Conservation (phyloP, 306 rosid species). For the Herpetospermum pedunculosum region DNA sequence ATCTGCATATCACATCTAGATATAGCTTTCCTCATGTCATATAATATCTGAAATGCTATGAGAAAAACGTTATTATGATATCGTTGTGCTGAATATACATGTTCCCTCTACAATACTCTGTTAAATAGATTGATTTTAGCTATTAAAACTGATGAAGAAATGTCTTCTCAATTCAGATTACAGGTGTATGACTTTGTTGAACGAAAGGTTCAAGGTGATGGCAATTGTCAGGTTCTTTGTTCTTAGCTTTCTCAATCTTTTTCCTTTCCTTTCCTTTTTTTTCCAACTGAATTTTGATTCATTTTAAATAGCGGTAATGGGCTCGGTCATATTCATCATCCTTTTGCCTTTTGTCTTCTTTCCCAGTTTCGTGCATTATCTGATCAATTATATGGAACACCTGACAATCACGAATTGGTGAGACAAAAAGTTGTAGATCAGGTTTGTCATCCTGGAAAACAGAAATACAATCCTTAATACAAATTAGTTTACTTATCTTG, state of each 20-base stretch:
- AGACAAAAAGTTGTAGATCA: conserved; percentile 56
- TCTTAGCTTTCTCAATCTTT: neutral
- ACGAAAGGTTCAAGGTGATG: conserved; percentile 66
- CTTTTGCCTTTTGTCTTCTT: neutral
- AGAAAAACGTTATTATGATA: neutral
- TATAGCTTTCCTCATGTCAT: neutral
- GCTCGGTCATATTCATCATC: neutral
- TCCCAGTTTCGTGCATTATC: conserved; percentile 75
- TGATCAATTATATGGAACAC: conserved; percentile 55
- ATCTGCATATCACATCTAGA: neutral
- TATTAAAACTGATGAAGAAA: neutral
- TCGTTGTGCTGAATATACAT: neutral
- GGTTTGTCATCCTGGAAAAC: conserved; percentile 29
- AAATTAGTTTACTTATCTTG: conserved; percentile 6
- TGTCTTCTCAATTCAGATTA: conserved; percentile 35
- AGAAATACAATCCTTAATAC: conserved; percentile 1
- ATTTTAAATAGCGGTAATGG: neutral
- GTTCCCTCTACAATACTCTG: neutral
- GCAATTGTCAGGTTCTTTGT: conserved; percentile 77
- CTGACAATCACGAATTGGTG: conserved; percentile 50
- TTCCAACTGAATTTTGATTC: neutral
- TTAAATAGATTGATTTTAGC: neutral
- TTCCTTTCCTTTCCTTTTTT: neutral
- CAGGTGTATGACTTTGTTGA: conserved; percentile 56
- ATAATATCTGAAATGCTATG: neutral